phyloP scores from a whole-genome alignment of 2,329 filamentous ascomycete genomes.

The Penicillium frequentans region DNA sequence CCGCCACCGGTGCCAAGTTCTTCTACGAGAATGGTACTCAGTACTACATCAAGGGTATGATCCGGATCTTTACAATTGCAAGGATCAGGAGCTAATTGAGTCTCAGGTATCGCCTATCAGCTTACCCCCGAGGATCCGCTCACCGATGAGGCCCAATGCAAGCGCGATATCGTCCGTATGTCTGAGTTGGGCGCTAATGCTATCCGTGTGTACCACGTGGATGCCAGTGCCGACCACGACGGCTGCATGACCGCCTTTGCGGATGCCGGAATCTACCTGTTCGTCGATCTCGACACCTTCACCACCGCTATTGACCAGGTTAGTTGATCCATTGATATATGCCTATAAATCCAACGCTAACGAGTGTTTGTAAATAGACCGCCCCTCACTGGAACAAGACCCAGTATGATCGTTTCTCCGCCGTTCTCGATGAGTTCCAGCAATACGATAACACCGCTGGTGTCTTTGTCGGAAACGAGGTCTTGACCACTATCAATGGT shows the following conservation, averaged over 20 bases:
- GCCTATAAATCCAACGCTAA: neutral
- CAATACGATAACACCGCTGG: constrained; percentile 77
- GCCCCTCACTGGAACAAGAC: constrained; percentile 70
- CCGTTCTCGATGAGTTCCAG: constrained; percentile 75
- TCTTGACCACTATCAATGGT: constrained; percentile 55
- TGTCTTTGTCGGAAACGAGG: constrained; percentile 87
- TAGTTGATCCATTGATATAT: constrained; percentile 9
- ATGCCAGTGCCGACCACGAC: constrained; percentile 67
- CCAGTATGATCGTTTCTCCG: constrained; percentile 67
- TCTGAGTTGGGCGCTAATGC: constrained; percentile 76
- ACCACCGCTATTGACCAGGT: constrained; percentile 46
- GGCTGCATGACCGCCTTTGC: constrained; percentile 80
- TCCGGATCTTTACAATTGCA: neutral
- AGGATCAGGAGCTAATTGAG: constrained; percentile 1
- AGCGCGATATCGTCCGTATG: constrained; percentile 74
- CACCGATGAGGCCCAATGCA: constrained; percentile 72
- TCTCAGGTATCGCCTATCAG: constrained; percentile 70
- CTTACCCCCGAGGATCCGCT: constrained; percentile 71
- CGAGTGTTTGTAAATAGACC: constrained; percentile 39
- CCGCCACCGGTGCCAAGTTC: constrained; percentile 75
- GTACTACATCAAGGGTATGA: constrained; percentile 77
- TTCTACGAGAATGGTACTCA: constrained; percentile 78
- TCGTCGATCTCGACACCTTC: constrained; percentile 71
- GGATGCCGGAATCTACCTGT: constrained; percentile 77
- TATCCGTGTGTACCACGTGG: constrained; percentile 87